phyloP scores from a whole-genome alignment of 768 basidiomycete species.

The Boletus reticulatus region DNA sequence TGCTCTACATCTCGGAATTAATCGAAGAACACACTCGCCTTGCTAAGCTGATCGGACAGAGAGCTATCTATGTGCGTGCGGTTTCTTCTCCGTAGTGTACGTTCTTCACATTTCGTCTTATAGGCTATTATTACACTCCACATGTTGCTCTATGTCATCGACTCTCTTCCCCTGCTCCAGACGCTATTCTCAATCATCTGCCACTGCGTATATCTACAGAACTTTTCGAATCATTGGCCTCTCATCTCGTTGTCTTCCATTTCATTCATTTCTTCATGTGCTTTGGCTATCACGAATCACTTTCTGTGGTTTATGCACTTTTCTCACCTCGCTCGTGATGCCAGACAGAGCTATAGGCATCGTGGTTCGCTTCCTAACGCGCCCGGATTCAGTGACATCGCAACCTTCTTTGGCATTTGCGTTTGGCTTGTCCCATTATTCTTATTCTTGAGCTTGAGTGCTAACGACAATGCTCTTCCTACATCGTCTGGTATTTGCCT shows the following conservation, averaged over 20 bases:
- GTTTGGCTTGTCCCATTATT: slow-evolving; percentile 92
- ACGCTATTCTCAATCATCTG: slow-evolving; percentile 78
- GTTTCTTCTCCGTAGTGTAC: background rate
- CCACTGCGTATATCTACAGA: slow-evolving; percentile 88
- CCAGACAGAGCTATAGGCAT: slow-evolving; percentile 50
- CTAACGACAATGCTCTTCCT: slow-evolving; percentile 95
- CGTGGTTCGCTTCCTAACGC: slow-evolving; percentile 33
- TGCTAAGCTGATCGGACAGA: slow-evolving; percentile 81
- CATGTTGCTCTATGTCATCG: slow-evolving; percentile 70
- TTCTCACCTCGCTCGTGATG: slow-evolving; percentile 64
- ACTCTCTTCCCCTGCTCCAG: slow-evolving; percentile 75
- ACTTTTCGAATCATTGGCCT: slow-evolving; percentile 90
- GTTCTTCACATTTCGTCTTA: slow-evolving; percentile 3
- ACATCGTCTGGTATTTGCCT: slow-evolving; percentile 48
- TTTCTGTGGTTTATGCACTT: slow-evolving; percentile 98
- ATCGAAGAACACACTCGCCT: slow-evolving; percentile 90
- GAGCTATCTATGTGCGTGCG: slow-evolving; percentile 81
- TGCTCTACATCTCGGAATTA: slow-evolving; percentile 90
- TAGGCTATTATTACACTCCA: slow-evolving; percentile 83
- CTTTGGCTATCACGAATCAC: slow-evolving; percentile 84
- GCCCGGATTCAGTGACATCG: slow-evolving; percentile 68
- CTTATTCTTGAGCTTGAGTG: slow-evolving; percentile 92
- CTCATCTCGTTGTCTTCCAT: slow-evolving; percentile 85
- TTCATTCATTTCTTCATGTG: slow-evolving; percentile 83
- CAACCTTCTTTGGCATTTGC: slow-evolving; percentile 80